Conservation (phyloP, 495 filamentous ascomycete species). For the Neurospora cerealis region DNA sequence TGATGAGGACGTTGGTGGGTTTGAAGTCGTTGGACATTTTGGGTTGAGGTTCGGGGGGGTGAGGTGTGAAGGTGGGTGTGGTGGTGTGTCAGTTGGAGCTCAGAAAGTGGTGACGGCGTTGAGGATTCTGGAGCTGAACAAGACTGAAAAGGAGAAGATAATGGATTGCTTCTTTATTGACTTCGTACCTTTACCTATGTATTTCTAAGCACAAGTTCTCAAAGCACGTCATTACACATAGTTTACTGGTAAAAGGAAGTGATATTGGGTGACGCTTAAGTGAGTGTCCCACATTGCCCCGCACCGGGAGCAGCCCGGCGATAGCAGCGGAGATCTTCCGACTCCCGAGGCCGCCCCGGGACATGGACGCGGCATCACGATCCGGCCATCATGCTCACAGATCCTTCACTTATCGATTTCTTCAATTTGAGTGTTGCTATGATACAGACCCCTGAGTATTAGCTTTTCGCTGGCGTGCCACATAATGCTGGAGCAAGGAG, state of each 20-base stretch:
- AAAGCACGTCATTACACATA: not conserved
- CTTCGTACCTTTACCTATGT: not conserved
- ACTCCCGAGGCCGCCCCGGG: not conserved
- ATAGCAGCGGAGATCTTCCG: not conserved
- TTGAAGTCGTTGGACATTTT: slow-evolving; percentile 17
- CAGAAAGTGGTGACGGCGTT: not conserved
- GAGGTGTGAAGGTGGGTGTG: not conserved
- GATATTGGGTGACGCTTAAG: not conserved
- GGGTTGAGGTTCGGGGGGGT: not conserved
- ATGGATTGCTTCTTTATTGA: not conserved
- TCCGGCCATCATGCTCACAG: no score
- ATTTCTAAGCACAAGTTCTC: not conserved
- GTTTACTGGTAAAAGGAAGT: not conserved
- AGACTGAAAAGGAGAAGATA: not conserved
- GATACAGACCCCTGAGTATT: no score
- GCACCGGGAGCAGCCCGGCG: not conserved
- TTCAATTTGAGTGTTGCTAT: no score
- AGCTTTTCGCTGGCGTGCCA: no score
- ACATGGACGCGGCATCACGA: not conserved
- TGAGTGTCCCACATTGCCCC: not conserved
- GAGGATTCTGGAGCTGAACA: not conserved
- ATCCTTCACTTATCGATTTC: no score
- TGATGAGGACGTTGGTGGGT: slow-evolving; percentile 48
- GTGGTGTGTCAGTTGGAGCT: not conserved
- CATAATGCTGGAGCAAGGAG: no score